Base-by-base conservation (phyloP, 805 yeast species). In the Metschnikowia rubicola region DNA sequence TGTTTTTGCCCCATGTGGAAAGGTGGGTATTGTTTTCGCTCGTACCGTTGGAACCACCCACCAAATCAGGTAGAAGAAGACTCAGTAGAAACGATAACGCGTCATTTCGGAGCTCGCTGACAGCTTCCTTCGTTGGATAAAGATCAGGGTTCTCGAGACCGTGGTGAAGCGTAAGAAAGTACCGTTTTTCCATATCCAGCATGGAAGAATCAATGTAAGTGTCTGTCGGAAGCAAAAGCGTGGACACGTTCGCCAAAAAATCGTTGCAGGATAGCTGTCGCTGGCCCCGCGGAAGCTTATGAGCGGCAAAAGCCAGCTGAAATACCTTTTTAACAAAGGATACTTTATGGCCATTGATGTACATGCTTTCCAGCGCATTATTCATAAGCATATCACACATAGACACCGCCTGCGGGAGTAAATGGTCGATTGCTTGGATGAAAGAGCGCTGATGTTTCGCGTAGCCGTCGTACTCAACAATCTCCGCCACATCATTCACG, bases 371-470 rank as follows among this genome's bases (percentile, higher is more conserved):
- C 5, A 41, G 40, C 28, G 39, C 21, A 33, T 0, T 35, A 2
- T 47, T 48, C 43, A 70, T 37, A 8, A 80, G 50, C 10, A 74
- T 56, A 3, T 69, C 70, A 57, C 71, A 73, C 15, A 70, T 51
- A 28, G 59, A 48, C 40, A 66, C 66, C 57, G 65, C 66, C 30
- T 56, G 33, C 11, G 71, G 68, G 1, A 85, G 52, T 10, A 77
- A 55, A 13, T 66, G 56, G 46, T 79, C 80, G 2, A 86, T 70
- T 1, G 86, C 89, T 48, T 86, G 88, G 10, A 88, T 79, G 29
- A 77, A 78, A 0, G 91, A 79, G 54, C 80, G 73, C 56, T 83
- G 87, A 38, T 80, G 78, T 43, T 74, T 73, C 1, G 94, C 88
- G 43, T 62, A 65, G 26, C 80, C 61, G 58, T 86, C 84, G 0